phyloP scores from a whole-genome alignment of 345 rosid genomes.

The Garcia nutans region DNA sequence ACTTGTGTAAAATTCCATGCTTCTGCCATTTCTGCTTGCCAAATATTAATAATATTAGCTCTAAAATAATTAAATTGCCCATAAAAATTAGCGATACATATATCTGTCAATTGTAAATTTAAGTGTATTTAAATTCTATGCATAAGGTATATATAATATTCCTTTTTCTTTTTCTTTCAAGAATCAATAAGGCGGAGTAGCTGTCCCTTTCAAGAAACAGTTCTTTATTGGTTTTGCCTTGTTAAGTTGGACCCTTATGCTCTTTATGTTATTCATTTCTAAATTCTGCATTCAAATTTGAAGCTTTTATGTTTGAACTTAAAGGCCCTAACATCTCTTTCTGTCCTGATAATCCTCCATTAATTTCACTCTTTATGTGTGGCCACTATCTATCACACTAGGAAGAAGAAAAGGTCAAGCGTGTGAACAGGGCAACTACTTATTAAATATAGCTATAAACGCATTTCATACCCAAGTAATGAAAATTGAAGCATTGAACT shows the following conservation, averaged over 20 bases:
- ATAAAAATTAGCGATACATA: too few species aligned
- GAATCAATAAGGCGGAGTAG: neutral
- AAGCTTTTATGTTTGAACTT: constrained; percentile 6
- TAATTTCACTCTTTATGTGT: neutral
- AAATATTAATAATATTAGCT: too few species aligned
- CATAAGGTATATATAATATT: neutral
- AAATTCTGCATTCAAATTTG: constrained; percentile 4
- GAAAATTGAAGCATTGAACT: constrained; percentile 1
- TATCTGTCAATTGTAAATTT: too few species aligned
- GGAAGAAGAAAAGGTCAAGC: neutral
- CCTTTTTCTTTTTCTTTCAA: too few species aligned
- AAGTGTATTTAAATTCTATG: too few species aligned
- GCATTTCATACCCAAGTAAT: neutral
- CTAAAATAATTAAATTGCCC: neutral
- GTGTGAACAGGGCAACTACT: neutral
- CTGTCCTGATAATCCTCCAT: neutral
- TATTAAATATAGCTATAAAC: too few species aligned
- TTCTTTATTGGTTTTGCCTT: constrained; percentile 22
- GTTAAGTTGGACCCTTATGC: neutral
- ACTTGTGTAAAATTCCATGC: neutral
- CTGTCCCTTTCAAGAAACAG: constrained; percentile 8
- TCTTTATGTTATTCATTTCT: too few species aligned
- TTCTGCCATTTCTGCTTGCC: too few species aligned
- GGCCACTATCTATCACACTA: neutral
- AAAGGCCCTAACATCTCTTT: neutral